Conservation (phyloP, 2,329 filamentous ascomycete species). For the Lecanicillium sp. region DNA sequence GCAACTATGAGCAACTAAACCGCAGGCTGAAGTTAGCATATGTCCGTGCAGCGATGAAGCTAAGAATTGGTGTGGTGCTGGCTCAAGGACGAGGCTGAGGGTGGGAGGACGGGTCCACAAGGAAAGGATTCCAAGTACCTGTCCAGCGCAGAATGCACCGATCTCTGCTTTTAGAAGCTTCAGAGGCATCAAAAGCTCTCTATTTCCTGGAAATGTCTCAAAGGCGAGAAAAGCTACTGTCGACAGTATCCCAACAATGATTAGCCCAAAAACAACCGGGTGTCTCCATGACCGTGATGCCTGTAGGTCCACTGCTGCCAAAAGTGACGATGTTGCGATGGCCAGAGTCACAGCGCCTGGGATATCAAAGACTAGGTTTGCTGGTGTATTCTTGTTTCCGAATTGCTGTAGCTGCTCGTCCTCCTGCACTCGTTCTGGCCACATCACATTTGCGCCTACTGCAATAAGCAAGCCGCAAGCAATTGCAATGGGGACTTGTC, state of each 20-base stretch:
- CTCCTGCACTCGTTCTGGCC: not conserved
- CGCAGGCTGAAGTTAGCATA: not conserved
- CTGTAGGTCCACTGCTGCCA: not conserved
- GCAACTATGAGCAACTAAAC: conserved; percentile 1
- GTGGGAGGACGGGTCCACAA: not conserved
- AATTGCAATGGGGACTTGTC: conserved; percentile 1
- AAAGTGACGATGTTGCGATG: not conserved
- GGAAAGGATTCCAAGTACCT: not conserved
- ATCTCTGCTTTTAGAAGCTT: not conserved
- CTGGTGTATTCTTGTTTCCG: not conserved
- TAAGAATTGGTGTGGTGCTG: no score
- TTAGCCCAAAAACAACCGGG: not conserved
- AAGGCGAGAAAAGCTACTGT: not conserved
- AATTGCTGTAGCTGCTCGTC: not conserved
- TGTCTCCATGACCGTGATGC: not conserved
- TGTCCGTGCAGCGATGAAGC: no score
- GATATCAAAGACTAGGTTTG: not conserved
- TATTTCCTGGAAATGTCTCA: conserved; percentile 1
- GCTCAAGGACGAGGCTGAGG: not conserved
- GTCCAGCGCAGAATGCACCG: conserved; percentile 1
- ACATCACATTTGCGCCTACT: not conserved
- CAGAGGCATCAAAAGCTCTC: not conserved
- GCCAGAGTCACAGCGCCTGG: not conserved
- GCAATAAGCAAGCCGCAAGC: not conserved
- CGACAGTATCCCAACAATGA: not conserved